A percentile compares a stretch with the other conserved stretches of the same genome.
phyloP scores from a whole-genome alignment of 2,329 filamentous ascomycete species.

The Raffaelea deltoideospora region DNA sequence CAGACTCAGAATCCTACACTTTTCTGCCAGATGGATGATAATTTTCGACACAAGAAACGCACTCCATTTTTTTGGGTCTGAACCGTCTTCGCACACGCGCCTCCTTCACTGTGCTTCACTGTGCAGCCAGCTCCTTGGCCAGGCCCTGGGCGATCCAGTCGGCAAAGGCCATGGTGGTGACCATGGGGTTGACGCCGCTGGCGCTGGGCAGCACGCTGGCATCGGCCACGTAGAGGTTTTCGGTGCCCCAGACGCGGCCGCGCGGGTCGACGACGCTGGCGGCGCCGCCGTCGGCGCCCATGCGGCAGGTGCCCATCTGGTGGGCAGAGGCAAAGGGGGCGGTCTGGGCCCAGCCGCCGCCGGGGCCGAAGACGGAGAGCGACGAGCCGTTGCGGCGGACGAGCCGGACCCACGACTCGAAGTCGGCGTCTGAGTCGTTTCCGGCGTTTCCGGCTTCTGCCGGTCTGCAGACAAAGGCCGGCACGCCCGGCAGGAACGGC shows the following conservation, averaged over 20 bases:
- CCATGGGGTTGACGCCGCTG: conserved; percentile 71
- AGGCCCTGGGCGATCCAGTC: conserved; percentile 48
- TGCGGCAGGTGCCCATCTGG: conserved; percentile 67
- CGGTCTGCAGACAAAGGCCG: conserved; percentile 38
- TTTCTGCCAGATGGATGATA: too few species aligned
- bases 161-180: conserved; percentile 57
- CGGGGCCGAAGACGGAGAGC: conserved; percentile 16
- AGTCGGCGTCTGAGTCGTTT: conserved; percentile 28
- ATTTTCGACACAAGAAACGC: too few species aligned
- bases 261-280: conserved; percentile 40
- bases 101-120: not conserved
- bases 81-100: too few species aligned
- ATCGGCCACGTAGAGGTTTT: conserved; percentile 56
- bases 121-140: conserved; percentile 26
- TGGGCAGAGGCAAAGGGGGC: conserved; percentile 54
- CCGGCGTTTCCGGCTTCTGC: conserved; percentile 29
- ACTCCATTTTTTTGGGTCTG: too few species aligned
- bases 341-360: conserved; percentile 28
- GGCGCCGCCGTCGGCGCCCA: conserved; percentile 37
- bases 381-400: conserved; percentile 19
- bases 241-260: conserved; percentile 49
- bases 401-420: conserved; percentile 44
- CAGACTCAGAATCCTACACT: too few species aligned
- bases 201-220: conserved; percentile 63
- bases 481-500: conserved; percentile 43